phyloP scores from a whole-genome alignment of 208 protist genomes.

The Wallacemonas sp. region DNA sequence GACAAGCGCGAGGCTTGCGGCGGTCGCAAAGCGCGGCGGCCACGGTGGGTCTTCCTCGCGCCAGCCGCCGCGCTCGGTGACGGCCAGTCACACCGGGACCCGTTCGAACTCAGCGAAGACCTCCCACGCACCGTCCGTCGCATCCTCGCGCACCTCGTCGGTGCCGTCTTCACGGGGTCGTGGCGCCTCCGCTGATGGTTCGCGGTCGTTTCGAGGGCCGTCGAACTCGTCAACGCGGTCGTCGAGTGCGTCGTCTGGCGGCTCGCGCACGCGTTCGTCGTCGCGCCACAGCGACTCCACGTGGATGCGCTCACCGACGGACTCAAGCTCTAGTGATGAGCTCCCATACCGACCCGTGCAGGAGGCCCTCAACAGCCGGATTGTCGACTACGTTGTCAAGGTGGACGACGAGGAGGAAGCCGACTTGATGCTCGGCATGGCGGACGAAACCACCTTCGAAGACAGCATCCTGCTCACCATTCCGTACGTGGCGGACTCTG shows the following conservation, averaged over 20 bases:
- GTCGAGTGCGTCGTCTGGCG: not conserved
- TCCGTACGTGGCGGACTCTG: slow-evolving; percentile 74
- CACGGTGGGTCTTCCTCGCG: too few relatives aligned
- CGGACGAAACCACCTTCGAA: slow-evolving; percentile 53
- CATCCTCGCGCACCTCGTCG: not conserved
- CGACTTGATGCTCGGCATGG: slow-evolving; percentile 82
- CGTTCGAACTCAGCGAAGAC: not conserved
- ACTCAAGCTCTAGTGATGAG: slow-evolving; percentile 15
- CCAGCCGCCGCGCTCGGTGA: too few relatives aligned
- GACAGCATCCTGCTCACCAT: slow-evolving; percentile 76
- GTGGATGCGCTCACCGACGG: slow-evolving; percentile 11
- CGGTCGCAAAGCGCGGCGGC: not conserved
- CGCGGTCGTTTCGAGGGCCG: too few relatives aligned
- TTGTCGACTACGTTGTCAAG: slow-evolving; percentile 71
- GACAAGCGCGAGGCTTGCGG: not conserved
- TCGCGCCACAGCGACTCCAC: not conserved
- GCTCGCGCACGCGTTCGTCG: slow-evolving; percentile 12
- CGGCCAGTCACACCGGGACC: too few relatives aligned
- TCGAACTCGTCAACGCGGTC: slow-evolving; percentile 1
- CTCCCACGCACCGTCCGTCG: not conserved
- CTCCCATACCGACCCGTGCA: slow-evolving; percentile 3
- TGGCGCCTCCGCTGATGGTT: too few relatives aligned
- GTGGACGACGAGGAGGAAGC: slow-evolving; percentile 91
- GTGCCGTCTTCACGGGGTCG: not conserved
- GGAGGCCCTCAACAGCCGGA: slow-evolving; percentile 5